Evolutionary conservation across 1,284 basidiomycete species (phyloP).

Genomic region (Anthracocystis panici-leucophaei): DNA sequence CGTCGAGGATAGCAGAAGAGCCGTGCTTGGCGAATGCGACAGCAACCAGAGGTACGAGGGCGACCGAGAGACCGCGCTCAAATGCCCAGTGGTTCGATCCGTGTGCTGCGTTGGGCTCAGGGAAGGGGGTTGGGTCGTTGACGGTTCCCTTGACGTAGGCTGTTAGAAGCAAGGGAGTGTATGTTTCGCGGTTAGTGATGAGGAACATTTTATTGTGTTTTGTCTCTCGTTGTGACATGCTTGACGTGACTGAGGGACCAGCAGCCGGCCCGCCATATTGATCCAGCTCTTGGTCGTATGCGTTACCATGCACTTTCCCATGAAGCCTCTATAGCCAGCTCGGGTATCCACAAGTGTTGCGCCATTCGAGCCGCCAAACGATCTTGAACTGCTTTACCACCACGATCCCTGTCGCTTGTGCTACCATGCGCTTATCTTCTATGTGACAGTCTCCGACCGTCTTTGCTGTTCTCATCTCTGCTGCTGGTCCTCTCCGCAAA

Average conservation of each 20-base stretch:
- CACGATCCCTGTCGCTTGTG: no score
- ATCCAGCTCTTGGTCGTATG: no score
- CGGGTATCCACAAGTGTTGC: no score
- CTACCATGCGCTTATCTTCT: background rate
- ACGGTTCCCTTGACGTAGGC: slow-evolving; percentile 93
- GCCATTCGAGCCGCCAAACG: no score
- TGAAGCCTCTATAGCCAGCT: no score
- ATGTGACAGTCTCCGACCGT: background rate
- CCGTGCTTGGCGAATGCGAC: slow-evolving; percentile 69
- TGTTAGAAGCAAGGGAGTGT: slow-evolving; percentile 67
- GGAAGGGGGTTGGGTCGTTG: slow-evolving; percentile 93
- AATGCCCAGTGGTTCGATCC: slow-evolving; percentile 99
- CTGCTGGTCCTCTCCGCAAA: background rate
- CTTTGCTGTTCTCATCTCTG: no score
- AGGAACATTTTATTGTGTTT: background rate
- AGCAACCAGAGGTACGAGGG: slow-evolving; percentile 81
- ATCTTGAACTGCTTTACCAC: no score
- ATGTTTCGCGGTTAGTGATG: background rate
- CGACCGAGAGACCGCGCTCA: slow-evolving; percentile 88
- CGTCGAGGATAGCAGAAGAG: slow-evolving; percentile 76
- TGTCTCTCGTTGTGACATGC: no score
- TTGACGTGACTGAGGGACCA: no score
- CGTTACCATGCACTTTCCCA: no score
- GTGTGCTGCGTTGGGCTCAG: slow-evolving; percentile 77
- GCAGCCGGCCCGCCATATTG: no score